Base-by-base conservation (phyloP, 306 rosid species). In the Quercus gilva region DNA sequence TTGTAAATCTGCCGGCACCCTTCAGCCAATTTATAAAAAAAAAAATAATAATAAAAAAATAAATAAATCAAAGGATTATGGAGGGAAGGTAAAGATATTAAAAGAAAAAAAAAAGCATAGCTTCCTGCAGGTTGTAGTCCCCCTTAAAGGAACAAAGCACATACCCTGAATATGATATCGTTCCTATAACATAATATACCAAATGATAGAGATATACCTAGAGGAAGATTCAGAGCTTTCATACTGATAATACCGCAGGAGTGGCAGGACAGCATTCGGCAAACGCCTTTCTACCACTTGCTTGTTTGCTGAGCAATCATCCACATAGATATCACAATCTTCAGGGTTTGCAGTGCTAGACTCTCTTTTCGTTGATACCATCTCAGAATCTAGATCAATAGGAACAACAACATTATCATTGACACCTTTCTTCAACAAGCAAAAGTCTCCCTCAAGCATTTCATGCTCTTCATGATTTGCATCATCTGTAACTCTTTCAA, bases 191-290 rank as follows among this genome's bases (percentile, higher is more conserved):
- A 33, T 8, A 71, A 79, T 56, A 76, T 69, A 57, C 75, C 4
- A 71, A 74, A 77, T 12, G 77, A 80, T 53, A n/a, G 86, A 55
- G 64, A 73, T 79, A 49, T 90, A 96, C 99, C 99, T 96, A 81
- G 92, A 89, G 78, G 99, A 93, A 77, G 99, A 93, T 65, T 96
- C 99, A 65, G 99, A 96, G 85, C 99, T 96, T 91, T 93, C 99
- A 82, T 93, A 93, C 79, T 96, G 99, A 88, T 77, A 84, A 83
- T 84, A 55, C 37, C 98, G 97, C 82, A 96, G 86, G 74, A 93
- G 93, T 52, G 99, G 98, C 55, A 91, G 80, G 79, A 93, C 90
- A 63, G 96, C 94, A 86, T 84, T 93, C 23, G 98, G 97, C 5
- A 90, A 86, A 59, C 93, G 92, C 83, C 72, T 90, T 53, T 92